Conservation (phyloP, 148 eudicot genomes). For the Nyssa sinensis region DNA sequence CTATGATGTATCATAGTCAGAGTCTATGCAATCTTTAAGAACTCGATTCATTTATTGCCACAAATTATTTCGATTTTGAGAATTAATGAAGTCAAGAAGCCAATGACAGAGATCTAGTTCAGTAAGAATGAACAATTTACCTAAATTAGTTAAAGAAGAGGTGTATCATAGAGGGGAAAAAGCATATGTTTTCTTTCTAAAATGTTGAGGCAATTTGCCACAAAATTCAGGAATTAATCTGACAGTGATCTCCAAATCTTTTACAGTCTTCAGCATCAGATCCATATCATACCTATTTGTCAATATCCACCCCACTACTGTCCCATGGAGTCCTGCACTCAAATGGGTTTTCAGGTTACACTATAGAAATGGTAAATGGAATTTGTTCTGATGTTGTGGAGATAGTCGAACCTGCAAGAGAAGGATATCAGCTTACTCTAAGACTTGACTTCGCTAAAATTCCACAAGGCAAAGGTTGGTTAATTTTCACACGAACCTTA, state of each 20-base stretch:
- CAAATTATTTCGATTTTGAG: background rate
- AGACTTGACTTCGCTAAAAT: slow-evolving; percentile 53
- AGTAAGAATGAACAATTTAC: background rate
- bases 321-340: slow-evolving; percentile 35
- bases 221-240: background rate
- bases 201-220: background rate
- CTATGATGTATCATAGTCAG: background rate
- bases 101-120: background rate
- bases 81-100: background rate
- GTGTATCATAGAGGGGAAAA: background rate
- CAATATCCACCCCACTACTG: slow-evolving; percentile 79
- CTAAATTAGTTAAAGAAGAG: background rate
- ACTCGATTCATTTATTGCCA: background rate
- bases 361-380: slow-evolving; percentile 44
- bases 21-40: background rate
- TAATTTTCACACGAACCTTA: background rate
- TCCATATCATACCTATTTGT: slow-evolving; percentile 49
- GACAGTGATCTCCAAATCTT: background rate
- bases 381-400: slow-evolving; percentile 55
- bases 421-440: slow-evolving; percentile 74
- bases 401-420: slow-evolving; percentile 55
- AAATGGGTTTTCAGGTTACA: slow-evolving; percentile 33
- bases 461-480: slow-evolving; percentile 62
- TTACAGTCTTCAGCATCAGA: slow-evolving; percentile 60
- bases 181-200: background rate